phyloP scores from a whole-genome alignment of 2,329 filamentous ascomycete species.

The Apiospora aurea region DNA sequence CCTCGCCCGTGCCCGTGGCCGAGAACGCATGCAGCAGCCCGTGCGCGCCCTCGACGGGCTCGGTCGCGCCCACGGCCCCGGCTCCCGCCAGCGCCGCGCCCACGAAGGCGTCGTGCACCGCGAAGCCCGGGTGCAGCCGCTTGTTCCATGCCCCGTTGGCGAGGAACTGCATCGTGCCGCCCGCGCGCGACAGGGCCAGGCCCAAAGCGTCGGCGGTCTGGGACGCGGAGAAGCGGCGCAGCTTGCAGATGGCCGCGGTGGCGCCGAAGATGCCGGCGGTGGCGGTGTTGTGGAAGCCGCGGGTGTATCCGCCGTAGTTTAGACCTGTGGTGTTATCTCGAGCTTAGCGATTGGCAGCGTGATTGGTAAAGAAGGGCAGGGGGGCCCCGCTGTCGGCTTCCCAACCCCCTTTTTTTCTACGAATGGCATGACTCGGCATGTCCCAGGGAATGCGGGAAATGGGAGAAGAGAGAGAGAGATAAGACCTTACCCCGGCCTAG shows the following conservation, averaged over 20 bases:
- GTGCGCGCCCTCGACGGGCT: slow-evolving; percentile 35
- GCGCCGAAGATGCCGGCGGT: slow-evolving; percentile 39
- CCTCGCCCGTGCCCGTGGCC: slow-evolving; percentile 29
- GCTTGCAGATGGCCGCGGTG: slow-evolving; percentile 36
- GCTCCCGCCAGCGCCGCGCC: slow-evolving; percentile 36
- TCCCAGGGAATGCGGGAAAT: background rate
- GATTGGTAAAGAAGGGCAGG: no score
- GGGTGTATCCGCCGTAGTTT: slow-evolving; percentile 35
- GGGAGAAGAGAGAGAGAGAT: background rate
- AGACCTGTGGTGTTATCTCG: slow-evolving; percentile 16
- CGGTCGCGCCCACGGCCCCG: slow-evolving; percentile 35
- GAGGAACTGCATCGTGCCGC: slow-evolving; percentile 42
- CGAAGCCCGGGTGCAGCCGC: slow-evolving; percentile 39
- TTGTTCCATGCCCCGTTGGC: slow-evolving; percentile 42
- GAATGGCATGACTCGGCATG: background rate
- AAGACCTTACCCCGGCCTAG: slow-evolving; percentile 31
- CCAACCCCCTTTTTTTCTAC: background rate
- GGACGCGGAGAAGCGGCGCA: slow-evolving; percentile 32
- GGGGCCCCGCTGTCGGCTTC: no score
- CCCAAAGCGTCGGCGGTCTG: slow-evolving; percentile 36
- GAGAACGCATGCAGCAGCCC: slow-evolving; percentile 36
- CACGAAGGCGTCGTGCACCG: slow-evolving; percentile 39
- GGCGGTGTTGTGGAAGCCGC: slow-evolving; percentile 39
- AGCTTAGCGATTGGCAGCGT: background rate
- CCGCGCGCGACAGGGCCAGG: slow-evolving; percentile 36